Percentiles rank a stretch among this genome's conserved stretches.
phyloP scores from a whole-genome alignment of 2,329 filamentous ascomycete species.

The Sphaerulina vaccinii region DNA sequence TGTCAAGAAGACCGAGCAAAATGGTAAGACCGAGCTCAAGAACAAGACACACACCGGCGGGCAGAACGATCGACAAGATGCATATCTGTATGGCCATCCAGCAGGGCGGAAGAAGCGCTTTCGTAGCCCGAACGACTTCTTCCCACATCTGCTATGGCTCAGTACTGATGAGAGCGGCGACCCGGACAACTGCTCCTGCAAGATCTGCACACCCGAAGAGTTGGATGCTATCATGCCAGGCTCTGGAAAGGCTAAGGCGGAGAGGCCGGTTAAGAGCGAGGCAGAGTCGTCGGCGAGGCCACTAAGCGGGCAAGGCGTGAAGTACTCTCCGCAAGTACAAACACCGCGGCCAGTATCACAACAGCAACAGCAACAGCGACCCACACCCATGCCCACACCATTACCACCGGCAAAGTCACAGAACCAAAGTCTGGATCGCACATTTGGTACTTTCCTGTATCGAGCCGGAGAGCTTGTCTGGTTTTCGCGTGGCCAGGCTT shows the following conservation, averaged over 20 bases:
- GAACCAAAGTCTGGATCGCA: conserved; percentile 52
- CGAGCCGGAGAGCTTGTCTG: conserved; percentile 57
- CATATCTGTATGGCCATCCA: conserved; percentile 61
- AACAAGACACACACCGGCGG: conserved; percentile 51
- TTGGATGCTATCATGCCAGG: conserved; percentile 42
- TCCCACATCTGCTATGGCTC: conserved; percentile 60
- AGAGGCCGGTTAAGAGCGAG: conserved; percentile 26
- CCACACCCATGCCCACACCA: conserved; percentile 37
- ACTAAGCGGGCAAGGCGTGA: conserved; percentile 22
- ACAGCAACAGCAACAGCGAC: conserved; percentile 18
- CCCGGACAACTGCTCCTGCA: conserved; percentile 57
- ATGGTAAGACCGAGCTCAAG: conserved; percentile 46
- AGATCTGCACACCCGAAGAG: conserved; percentile 57
- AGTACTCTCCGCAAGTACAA: conserved; percentile 18
- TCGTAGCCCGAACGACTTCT: conserved; percentile 59
- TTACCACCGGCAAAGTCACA: conserved; percentile 42
- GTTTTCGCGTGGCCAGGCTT: conserved; percentile 54
- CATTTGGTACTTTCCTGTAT: conserved; percentile 51
- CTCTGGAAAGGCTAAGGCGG: conserved; percentile 20
- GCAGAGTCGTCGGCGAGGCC: conserved; percentile 5
- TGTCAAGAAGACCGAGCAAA: conserved; percentile 51
- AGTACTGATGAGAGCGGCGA: conserved; percentile 54
- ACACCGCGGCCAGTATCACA: neutral
- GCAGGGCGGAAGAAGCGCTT: conserved; percentile 57
- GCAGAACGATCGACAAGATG: conserved; percentile 57